Evolutionary conservation across 805 yeast species (phyloP).

Genomic region (Clavispora fructus): DNA sequence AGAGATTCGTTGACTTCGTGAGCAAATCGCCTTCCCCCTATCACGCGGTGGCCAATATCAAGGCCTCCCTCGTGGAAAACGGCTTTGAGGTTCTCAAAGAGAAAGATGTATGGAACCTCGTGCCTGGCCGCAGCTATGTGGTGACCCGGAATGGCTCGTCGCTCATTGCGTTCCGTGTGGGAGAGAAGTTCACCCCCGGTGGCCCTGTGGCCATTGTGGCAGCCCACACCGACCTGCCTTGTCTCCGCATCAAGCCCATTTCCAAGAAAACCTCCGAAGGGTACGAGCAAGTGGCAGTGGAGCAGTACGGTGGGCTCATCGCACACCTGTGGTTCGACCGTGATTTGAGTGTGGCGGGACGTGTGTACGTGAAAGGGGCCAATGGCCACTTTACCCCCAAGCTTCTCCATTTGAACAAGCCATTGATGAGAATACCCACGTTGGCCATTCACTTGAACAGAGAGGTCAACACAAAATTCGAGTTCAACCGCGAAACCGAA

Average conservation of each 20-base stretch:
- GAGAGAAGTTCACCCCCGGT: conserved; percentile 67
- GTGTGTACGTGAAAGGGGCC: conserved; percentile 63
- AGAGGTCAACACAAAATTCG: conserved; percentile 70
- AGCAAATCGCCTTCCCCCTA: conserved; percentile 90
- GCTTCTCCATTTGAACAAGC: conserved; percentile 75
- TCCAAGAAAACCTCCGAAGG: conserved; percentile 69
- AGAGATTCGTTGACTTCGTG: conserved; percentile 70
- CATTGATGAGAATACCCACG: conserved; percentile 83
- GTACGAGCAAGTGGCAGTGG: conserved; percentile 86
- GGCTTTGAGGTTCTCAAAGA: conserved; percentile 77
- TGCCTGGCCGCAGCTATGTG: conserved; percentile 61
- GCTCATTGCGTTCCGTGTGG: conserved; percentile 80
- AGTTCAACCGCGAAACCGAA: conserved; percentile 84
- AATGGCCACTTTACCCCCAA: conserved; percentile 52
- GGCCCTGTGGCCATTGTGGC: conserved; percentile 86
- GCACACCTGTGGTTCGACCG: conserved; percentile 98
- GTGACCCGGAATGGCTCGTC: conserved; percentile 90
- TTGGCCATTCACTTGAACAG: conserved; percentile 88
- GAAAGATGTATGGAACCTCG: conserved; percentile 59
- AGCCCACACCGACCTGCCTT: conserved; percentile 95
- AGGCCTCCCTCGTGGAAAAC: conserved; percentile 45
- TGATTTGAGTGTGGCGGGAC: conserved; percentile 85
- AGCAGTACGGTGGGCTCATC: conserved; percentile 91
- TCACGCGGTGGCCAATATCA: conserved; percentile 76
- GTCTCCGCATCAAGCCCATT: conserved; percentile 81